Percentiles rank a stretch among this genome's conserved stretches.
Conservation (phyloP, 2,329 filamentous ascomycete species). For the Colletotrichum aenigma region DNA sequence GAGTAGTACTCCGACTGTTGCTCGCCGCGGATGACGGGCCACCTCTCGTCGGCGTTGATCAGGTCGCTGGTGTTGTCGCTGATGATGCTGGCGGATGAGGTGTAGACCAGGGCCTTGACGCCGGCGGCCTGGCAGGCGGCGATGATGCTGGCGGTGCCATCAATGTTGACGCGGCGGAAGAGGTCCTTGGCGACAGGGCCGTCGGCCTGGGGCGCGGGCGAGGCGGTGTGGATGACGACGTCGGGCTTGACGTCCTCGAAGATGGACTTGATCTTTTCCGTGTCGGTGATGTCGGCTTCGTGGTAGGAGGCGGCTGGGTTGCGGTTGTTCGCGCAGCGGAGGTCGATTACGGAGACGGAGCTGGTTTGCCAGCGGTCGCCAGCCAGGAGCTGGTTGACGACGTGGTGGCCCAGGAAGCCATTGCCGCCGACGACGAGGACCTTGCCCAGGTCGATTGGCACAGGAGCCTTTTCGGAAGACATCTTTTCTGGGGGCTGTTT, state of each 20-base stretch:
- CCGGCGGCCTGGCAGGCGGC: slow-evolving; percentile 71
- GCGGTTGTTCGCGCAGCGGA: slow-evolving; percentile 74
- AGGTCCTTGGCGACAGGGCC: slow-evolving; percentile 58
- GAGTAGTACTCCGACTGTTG: slow-evolving; percentile 84
- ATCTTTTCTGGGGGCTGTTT: neutral
- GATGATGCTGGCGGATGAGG: slow-evolving; percentile 85
- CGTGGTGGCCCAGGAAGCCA: slow-evolving; percentile 83
- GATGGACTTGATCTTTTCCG: slow-evolving; percentile 61
- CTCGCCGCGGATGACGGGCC: slow-evolving; percentile 75
- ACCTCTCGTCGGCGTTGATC: slow-evolving; percentile 83
- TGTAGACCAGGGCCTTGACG: slow-evolving; percentile 87
- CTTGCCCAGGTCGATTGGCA: slow-evolving; percentile 57
- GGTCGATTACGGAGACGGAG: slow-evolving; percentile 73
- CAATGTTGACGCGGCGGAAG: slow-evolving; percentile 84
- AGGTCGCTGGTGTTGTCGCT: slow-evolving; percentile 82
- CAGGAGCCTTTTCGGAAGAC: slow-evolving; percentile 35
- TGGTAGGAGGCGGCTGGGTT: slow-evolving; percentile 65
- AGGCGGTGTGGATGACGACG: slow-evolving; percentile 91
- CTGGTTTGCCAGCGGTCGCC: slow-evolving; percentile 43
- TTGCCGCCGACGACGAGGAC: slow-evolving; percentile 84
- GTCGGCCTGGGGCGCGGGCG: slow-evolving; percentile 63
- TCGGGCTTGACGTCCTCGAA: slow-evolving; percentile 74
- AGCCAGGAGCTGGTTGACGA: slow-evolving; percentile 74
- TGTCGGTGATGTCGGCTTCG: slow-evolving; percentile 79
- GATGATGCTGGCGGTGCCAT: slow-evolving; percentile 81